phyloP scores from a whole-genome alignment of 2,329 filamentous ascomycete genomes.

The Cercospora citrullina region DNA sequence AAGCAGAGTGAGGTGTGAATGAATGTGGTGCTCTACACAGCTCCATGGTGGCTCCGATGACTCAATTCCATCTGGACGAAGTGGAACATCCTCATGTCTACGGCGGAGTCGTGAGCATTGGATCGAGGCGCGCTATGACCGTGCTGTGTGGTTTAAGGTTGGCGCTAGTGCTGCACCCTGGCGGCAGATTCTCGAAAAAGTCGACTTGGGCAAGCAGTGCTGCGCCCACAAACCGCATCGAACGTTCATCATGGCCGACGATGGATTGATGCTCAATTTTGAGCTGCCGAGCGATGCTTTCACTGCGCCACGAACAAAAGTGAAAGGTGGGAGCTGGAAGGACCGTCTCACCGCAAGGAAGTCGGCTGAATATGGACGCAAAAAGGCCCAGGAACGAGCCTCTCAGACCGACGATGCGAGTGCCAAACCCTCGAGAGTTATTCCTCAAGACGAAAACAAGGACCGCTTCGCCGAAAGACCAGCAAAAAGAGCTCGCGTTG shows the following conservation, averaged over 20 bases:
- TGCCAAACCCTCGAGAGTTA: background rate
- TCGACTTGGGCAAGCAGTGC: background rate
- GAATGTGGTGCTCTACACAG: background rate
- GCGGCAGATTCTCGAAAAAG: constrained; percentile 9
- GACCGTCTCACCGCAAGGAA: constrained; percentile 82
- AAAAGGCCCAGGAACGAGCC: constrained; percentile 39
- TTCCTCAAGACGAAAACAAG: background rate
- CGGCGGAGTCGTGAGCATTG: constrained; percentile 15
- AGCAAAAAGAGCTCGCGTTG: constrained; percentile 26
- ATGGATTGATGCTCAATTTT: constrained; percentile 94
- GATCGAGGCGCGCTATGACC: constrained; percentile 4
- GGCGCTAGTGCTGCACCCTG: constrained; percentile 7
- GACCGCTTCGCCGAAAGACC: constrained; percentile 16
- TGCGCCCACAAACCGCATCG: background rate
- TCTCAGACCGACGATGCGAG: background rate
- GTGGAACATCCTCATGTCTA: constrained; percentile 17
- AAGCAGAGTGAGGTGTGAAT: background rate
- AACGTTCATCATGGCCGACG: constrained; percentile 72
- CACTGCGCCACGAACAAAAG: constrained; percentile 60
- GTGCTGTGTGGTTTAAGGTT: background rate
- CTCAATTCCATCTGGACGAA: background rate
- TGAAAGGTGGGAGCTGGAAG: constrained; percentile 92
- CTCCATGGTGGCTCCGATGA: background rate
- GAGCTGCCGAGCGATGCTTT: constrained; percentile 67
- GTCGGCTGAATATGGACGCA: constrained; percentile 56